phyloP scores from a whole-genome alignment of 352 stramenopile genomes.

The Globisporangium nagaii region DNA sequence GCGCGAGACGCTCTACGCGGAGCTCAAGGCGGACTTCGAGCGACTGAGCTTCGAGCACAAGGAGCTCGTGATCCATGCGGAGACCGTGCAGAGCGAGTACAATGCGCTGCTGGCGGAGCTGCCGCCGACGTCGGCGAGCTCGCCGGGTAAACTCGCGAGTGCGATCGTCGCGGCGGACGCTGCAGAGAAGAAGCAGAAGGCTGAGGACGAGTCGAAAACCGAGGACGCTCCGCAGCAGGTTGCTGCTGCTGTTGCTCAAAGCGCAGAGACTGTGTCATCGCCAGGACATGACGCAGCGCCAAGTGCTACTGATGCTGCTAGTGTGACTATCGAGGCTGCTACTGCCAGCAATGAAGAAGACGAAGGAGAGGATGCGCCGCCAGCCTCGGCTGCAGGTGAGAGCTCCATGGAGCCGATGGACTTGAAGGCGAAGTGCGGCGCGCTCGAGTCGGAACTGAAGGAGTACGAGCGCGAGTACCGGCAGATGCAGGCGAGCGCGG shows the following conservation, averaged over 20 bases:
- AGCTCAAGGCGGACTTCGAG: slow-evolving; percentile 66
- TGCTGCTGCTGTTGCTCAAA: neutral
- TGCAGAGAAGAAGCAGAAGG: slow-evolving; percentile 25
- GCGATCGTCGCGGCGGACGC: slow-evolving; percentile 18
- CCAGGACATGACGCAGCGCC: neutral
- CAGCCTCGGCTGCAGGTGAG: slow-evolving; percentile 22
- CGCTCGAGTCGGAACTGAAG: slow-evolving; percentile 53
- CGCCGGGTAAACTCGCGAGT: slow-evolving; percentile 35
- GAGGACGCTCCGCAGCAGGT: slow-evolving; percentile 12
- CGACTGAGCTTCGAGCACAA: slow-evolving; percentile 80
- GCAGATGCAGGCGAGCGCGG: slow-evolving; percentile 38
- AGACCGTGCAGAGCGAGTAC: slow-evolving; percentile 74
- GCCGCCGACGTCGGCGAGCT: slow-evolving; percentile 21
- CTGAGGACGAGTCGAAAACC: slow-evolving; percentile 14
- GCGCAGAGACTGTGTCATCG: neutral
- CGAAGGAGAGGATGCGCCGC: neutral
- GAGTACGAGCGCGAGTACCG: slow-evolving; percentile 74
- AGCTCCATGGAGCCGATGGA: slow-evolving; percentile 38
- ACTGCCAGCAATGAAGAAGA: neutral
- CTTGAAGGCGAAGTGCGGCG: slow-evolving; percentile 41
- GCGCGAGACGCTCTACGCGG: slow-evolving; percentile 42
- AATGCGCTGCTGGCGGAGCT: slow-evolving; percentile 54
- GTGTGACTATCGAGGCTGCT: neutral
- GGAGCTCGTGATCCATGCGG: slow-evolving; percentile 71
- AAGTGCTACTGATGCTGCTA: slow-evolving; percentile 1